These are phyloP conservation scores for Fusarium pseudocircinatum DNA, from an alignment of 2,329 filamentous ascomycete species.

Conservation along the genomic window DNA sequence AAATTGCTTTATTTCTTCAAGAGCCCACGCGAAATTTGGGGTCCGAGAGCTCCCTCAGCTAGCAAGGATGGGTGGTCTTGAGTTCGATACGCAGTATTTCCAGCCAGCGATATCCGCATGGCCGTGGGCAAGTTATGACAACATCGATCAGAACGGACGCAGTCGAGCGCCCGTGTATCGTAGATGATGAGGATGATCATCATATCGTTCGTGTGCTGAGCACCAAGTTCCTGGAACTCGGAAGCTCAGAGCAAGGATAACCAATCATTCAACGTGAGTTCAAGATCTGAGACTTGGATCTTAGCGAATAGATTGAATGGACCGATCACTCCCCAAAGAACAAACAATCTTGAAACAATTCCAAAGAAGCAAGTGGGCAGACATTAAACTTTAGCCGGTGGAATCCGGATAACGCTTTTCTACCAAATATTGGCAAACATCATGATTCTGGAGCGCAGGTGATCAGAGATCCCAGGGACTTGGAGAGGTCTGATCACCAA, in stretches of 20 bases:
- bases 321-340: not conserved
- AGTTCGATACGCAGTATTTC: not conserved
- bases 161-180: conserved; percentile 8
- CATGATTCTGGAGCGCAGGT: not conserved
- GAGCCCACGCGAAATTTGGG: conserved; percentile 33
- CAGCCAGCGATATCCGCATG: not conserved
- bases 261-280: not conserved
- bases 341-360: not conserved
- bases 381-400: not conserved
- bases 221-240: conserved; percentile 1
- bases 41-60: conserved; percentile 6
- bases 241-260: conserved; percentile 13
- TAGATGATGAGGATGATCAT: conserved; percentile 3
- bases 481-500: conserved; percentile 24
- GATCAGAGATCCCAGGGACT: not conserved
- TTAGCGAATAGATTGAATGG: conserved; percentile 5
- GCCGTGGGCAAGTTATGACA: not conserved
- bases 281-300: conserved; percentile 22
- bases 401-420: not conserved
- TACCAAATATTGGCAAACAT: not conserved
- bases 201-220: not conserved
- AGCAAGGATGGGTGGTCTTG: conserved; percentile 22
- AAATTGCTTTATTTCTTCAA: conserved; percentile 43
- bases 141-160: not conserved
- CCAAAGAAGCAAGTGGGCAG: not conserved